These are phyloP conservation scores for Cordia subcordata DNA, from an alignment of 257 asterid species.

Conservation along the genomic window DNA sequence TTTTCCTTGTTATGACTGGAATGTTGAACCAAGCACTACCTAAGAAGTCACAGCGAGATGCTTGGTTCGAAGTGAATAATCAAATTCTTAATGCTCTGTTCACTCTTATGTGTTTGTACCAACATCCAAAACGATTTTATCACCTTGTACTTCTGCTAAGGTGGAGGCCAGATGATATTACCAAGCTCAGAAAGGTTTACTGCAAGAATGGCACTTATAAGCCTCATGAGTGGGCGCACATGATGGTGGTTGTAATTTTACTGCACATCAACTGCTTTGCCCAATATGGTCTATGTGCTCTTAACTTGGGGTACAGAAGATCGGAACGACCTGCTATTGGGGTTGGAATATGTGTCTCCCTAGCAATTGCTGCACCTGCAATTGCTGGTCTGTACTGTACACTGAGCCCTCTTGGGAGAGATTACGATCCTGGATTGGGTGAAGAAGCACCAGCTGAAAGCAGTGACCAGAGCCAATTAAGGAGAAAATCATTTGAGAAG, in stretches of 20 bases:
- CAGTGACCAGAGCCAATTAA: conserved; percentile 27
- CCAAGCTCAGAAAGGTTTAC: conserved; percentile 58
- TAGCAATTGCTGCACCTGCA: conserved; percentile 81
- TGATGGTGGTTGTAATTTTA: conserved; percentile 71
- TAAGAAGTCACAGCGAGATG: conserved; percentile 60
- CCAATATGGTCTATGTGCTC: conserved; percentile 76
- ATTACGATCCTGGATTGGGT: conserved; percentile 45
- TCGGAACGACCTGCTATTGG: conserved; percentile 71
- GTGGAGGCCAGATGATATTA: conserved; percentile 55
- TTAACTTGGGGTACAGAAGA: conserved; percentile 63
- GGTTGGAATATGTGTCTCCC: conserved; percentile 58
- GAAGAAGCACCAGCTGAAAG: conserved; percentile 58
- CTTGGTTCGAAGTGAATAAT: conserved; percentile 89
- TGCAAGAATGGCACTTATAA: conserved; percentile 73
- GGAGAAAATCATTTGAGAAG: conserved; percentile 51
- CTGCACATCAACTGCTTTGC: conserved; percentile 76
- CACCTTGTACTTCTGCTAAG: conserved; percentile 58
- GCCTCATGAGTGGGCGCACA: conserved; percentile 82
- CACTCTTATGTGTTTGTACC: conserved; percentile 85
- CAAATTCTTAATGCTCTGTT: conserved; percentile 84
- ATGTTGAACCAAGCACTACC: conserved; percentile 75
- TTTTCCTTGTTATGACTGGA: conserved; percentile 85
- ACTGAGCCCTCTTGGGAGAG: conserved; percentile 86
- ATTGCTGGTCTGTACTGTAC: conserved; percentile 60
- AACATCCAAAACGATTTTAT: conserved; percentile 72